These are phyloP conservation scores for Picea glauca DNA, from an alignment of 75 land plant genomes.

Conservation along the genomic window DNA sequence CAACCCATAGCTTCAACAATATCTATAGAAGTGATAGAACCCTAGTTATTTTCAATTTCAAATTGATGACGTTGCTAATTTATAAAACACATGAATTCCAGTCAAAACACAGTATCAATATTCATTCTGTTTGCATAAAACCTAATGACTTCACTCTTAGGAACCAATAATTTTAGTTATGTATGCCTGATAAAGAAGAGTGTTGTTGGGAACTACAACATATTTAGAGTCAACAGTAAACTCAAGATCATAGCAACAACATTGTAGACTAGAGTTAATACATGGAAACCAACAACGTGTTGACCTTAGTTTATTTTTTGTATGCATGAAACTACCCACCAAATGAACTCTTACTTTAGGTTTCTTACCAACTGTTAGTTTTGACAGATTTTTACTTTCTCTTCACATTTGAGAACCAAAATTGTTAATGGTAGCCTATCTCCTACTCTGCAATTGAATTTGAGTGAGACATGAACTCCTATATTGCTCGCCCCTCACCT, in stretches of 20 bases:
- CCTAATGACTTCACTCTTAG: slow-evolving; percentile 64
- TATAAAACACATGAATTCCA: slow-evolving; percentile 68
- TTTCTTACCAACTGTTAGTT: slow-evolving; percentile 17
- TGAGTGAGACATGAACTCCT: too few species aligned
- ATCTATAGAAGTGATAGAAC: slow-evolving; percentile 26
- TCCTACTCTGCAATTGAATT: too few species aligned
- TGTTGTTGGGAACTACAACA: neutral
- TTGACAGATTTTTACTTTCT: too few species aligned
- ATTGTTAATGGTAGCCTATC: too few species aligned
- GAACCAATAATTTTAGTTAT: slow-evolving; percentile 61
- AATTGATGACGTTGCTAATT: slow-evolving; percentile 20
- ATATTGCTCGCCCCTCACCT: too few species aligned
- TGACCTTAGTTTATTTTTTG: slow-evolving; percentile 79
- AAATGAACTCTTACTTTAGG: slow-evolving; percentile 70
- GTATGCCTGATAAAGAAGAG: slow-evolving; percentile 36
- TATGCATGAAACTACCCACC: slow-evolving; percentile 43
- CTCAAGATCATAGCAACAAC: slow-evolving; percentile 89
- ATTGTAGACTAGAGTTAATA: slow-evolving; percentile 57
- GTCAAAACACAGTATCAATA: slow-evolving; percentile 65
- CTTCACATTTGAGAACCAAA: too few species aligned
- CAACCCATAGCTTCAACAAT: slow-evolving; percentile 69
- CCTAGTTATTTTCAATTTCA: slow-evolving; percentile 34
- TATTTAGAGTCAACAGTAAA: slow-evolving; percentile 48
- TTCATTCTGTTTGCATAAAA: slow-evolving; percentile 79
- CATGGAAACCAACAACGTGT: slow-evolving; percentile 99